Conservation (phyloP, 73 alveolate genomes). For the Breviolum minutum region DNA sequence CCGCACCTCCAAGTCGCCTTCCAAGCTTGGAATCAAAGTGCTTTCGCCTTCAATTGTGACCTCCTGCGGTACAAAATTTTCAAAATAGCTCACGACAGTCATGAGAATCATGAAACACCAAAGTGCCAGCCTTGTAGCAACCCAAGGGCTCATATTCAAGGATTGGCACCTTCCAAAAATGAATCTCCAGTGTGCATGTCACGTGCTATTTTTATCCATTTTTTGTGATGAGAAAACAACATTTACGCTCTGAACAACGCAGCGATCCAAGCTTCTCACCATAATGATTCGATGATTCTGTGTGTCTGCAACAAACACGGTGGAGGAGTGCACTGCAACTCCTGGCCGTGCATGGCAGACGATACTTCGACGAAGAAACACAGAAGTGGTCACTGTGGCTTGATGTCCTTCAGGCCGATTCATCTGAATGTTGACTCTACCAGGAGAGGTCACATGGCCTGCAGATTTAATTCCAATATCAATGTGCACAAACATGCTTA, state of each 20-base stretch:
- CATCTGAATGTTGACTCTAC: not conserved
- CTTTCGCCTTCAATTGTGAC: slow-evolving; percentile 57
- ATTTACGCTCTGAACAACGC: not conserved
- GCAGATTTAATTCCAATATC: too few relatives aligned
- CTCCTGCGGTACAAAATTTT: slow-evolving; percentile 5
- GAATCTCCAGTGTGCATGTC: not conserved
- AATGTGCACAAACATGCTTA: too few relatives aligned
- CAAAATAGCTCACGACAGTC: not conserved
- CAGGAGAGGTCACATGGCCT: not conserved
- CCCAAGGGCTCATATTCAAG: slow-evolving; percentile 77
- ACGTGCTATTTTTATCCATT: too few relatives aligned
- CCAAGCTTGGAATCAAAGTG: slow-evolving; percentile 44
- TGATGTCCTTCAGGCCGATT: slow-evolving; percentile 34
- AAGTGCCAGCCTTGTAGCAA: slow-evolving; percentile 50
- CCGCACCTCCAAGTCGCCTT: slow-evolving; percentile 66
- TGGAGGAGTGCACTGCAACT: slow-evolving; percentile 64
- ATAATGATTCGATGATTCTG: slow-evolving; percentile 73
- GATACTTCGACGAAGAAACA: not conserved
- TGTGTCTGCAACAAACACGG: slow-evolving; percentile 70
- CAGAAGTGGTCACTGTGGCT: not conserved
- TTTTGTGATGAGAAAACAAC: not conserved
- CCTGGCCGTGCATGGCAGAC: not conserved
- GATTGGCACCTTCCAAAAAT: slow-evolving; percentile 47
- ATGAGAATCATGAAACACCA: not conserved
- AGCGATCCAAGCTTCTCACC: not conserved